A percentile compares a stretch with the other conserved stretches of the same genome.
Conservation (phyloP, 805 yeast species). For the Candida ascalaphidarum region DNA sequence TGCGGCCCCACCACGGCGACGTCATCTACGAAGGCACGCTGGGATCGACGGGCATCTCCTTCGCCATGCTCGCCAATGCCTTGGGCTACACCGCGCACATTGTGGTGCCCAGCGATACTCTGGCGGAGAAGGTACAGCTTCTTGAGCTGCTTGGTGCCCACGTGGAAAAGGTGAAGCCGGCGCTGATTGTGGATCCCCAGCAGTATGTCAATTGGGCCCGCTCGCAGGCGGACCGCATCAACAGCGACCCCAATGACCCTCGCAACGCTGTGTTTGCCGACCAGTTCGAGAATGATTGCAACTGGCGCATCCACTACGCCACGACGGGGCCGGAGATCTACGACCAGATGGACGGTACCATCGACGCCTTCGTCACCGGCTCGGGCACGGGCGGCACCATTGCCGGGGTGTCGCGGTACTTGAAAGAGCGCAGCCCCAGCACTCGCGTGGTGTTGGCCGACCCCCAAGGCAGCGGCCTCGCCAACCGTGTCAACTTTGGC, state of each 20-base stretch:
- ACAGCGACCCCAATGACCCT: constrained; percentile 24
- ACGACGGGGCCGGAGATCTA: constrained; percentile 94
- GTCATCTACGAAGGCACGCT: constrained; percentile 90
- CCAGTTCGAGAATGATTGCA: constrained; percentile 88
- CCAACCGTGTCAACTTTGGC: constrained; percentile 75
- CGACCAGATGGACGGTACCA: constrained; percentile 51
- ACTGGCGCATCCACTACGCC: constrained; percentile 76
- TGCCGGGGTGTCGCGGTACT: constrained; percentile 14
- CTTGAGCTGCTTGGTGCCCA: constrained; percentile 71
- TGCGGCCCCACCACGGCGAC: constrained; percentile 57
- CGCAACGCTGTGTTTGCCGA: constrained; percentile 79
- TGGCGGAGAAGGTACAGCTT: constrained; percentile 69
- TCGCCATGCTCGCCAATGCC: constrained; percentile 84
- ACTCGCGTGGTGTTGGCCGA: constrained; percentile 69
- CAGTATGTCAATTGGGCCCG: constrained; percentile 91
- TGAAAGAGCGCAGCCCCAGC: constrained; percentile 35
- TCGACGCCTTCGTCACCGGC: constrained; percentile 81
- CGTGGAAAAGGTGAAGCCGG: constrained; percentile 84
- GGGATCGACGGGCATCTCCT: constrained; percentile 93
- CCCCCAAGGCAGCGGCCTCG: constrained; percentile 93
- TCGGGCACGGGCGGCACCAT: constrained; percentile 75
- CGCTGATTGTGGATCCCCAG: constrained; percentile 86
- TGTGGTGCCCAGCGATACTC: constrained; percentile 92
- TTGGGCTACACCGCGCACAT: constrained; percentile 87
- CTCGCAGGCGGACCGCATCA: constrained; percentile 47